Base-by-base conservation (phyloP, 176 grass and related monocot species). In the Hordeum marinum region DNA sequence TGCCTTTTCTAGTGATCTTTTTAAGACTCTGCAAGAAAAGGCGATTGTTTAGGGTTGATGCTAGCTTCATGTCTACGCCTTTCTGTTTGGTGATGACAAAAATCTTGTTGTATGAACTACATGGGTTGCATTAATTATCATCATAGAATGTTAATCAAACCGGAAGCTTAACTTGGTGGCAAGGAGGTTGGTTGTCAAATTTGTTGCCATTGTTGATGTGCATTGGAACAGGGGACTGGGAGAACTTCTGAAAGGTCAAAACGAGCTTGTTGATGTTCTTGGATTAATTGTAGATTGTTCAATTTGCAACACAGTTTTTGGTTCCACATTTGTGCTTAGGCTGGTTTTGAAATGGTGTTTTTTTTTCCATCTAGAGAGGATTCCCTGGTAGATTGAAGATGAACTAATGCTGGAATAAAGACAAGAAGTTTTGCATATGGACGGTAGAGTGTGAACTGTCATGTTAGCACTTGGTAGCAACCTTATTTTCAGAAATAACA, bases 51-150 rank as follows among this genome's bases (percentile, higher is more conserved):
- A 36, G 25, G 25, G 13, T 34, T 27, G 24, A 55, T 54, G 63
- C 35, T 57, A 29, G 54, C n/a, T 86, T 90, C 7, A 6, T 42
- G 66, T 29, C 62, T 83, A 72, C 55, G 65, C 69, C 83, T 68
- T 9, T 68, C 26, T 29, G 59, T 83, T 82, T 86, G 72, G 78
- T 72, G 65, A 64, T 63, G 32, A 54, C 7, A 3, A 76, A 85
- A 89, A 6, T 50, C 73, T 80, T 81, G 29, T 42, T 24, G 40
- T n/a, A 58, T 64, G 12, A 42, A 65, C 17, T 67, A 13, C 9
- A 70, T 72, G 62, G 54, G 14, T 34, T 67, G 36, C 29, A 78
- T 61, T 79, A 62, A 50, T 50, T 14, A 41, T 48, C 41, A 29
- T 50, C n/a, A 76, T 80, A 57, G 41, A 45, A 41, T 85, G 27